These are phyloP conservation scores for Magnusiomyces tetraspermus DNA, from an alignment of 1,139 yeast genomes.

Conservation along the genomic window DNA sequence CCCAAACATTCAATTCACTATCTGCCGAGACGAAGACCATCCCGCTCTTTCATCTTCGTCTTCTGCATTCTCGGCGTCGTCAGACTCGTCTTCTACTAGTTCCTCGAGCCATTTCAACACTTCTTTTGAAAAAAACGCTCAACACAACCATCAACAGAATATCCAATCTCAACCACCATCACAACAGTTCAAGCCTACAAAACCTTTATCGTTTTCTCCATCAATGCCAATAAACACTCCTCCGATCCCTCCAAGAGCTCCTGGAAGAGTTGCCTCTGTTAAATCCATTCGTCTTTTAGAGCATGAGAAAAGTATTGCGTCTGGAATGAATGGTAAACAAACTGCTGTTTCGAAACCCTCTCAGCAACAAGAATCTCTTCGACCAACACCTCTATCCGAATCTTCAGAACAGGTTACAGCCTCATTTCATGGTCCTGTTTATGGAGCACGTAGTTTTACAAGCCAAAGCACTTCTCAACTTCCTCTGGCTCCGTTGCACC, in stretches of 20 bases:
- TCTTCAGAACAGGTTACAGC: neutral
- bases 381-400: neutral
- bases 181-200: neutral
- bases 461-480: too few relatives aligned
- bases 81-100: neutral
- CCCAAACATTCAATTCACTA: neutral
- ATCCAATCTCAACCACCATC: too few relatives aligned
- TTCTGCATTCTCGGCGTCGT: neutral
- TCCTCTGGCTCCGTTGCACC: neutral
- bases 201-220: slow-evolving; percentile 1
- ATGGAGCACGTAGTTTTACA: neutral
- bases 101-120: neutral
- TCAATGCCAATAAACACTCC: neutral
- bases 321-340: neutral
- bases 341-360: neutral
- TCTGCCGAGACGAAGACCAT: neutral
- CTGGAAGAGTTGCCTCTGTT: neutral
- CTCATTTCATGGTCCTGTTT: neutral
- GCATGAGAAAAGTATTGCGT: slow-evolving; percentile 1
- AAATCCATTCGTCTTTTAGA: neutral
- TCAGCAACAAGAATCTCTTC: neutral
- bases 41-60: neutral
- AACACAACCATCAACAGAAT: neutral
- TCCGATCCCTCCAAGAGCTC: slow-evolving; percentile 2
- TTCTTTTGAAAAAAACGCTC: neutral